Evolutionary conservation across 495 filamentous ascomycete species (phyloP).

Genomic region (Penicillium egyptiacum): DNA sequence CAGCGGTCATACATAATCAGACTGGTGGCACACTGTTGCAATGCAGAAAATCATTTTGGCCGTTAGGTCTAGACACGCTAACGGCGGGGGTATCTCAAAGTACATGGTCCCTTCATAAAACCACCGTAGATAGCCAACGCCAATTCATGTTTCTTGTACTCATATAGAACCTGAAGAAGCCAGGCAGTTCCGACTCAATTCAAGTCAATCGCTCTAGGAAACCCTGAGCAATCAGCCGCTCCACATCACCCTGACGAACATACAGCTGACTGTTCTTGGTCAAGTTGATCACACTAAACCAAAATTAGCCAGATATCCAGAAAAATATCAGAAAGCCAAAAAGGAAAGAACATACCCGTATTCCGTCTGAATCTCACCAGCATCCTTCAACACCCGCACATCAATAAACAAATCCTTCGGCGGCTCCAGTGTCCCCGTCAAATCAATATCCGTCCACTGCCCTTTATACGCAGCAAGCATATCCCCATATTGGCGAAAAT

Average conservation of each 20-base stretch:
- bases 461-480: slow-evolving; percentile 95
- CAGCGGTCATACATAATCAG: background rate
- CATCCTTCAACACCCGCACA: slow-evolving; percentile 93
- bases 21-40: slow-evolving; percentile 5
- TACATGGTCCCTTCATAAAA: slow-evolving; percentile 7
- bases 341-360: slow-evolving; percentile 68
- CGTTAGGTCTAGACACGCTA: slow-evolving; percentile 7
- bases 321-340: slow-evolving; percentile 5
- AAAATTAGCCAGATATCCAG: slow-evolving; percentile 4
- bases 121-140: slow-evolving; percentile 17
- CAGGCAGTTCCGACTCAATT: slow-evolving; percentile 25
- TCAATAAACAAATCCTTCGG: slow-evolving; percentile 97
- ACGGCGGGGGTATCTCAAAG: slow-evolving; percentile 15
- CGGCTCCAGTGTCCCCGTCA: slow-evolving; percentile 93
- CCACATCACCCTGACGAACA: slow-evolving; percentile 94
- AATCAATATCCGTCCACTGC: slow-evolving; percentile 97
- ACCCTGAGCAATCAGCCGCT: slow-evolving; percentile 92
- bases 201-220: slow-evolving; percentile 90
- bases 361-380: slow-evolving; percentile 98
- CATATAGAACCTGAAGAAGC: background rate
- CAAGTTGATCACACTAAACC: slow-evolving; percentile 80
- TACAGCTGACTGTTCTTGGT: slow-evolving; percentile 98
- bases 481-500: slow-evolving; percentile 86
- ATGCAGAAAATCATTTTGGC: slow-evolving; percentile 10
- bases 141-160: slow-evolving; percentile 6